phyloP scores from a whole-genome alignment of 306 rosid genomes.

The Cucumis cinereus region DNA sequence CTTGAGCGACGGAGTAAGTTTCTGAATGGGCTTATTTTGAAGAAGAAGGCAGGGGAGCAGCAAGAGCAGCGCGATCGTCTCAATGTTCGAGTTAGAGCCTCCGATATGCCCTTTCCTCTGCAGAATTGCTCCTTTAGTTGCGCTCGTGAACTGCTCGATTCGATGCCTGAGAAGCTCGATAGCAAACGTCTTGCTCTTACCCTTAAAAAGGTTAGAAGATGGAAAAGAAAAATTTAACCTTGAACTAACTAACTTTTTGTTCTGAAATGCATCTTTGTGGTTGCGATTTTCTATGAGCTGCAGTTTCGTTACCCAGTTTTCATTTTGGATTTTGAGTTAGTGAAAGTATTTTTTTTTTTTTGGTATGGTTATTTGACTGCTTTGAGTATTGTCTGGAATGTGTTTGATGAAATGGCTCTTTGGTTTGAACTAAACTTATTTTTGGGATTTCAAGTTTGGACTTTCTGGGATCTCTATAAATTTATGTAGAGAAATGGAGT shows the following conservation, averaged over 20 bases:
- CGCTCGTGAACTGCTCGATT: slow-evolving; percentile 57
- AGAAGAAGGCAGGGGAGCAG: slow-evolving; percentile 67
- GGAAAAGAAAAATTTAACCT: neutral
- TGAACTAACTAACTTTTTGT: neutral
- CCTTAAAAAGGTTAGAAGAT: slow-evolving; percentile 61
- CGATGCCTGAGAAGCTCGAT: slow-evolving; percentile 78
- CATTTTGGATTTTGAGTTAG: neutral
- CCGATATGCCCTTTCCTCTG: slow-evolving; percentile 61
- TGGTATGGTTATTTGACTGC: neutral
- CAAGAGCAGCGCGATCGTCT: slow-evolving; percentile 40
- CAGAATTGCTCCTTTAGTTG: slow-evolving; percentile 69
- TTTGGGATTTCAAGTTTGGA: no score
- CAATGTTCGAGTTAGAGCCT: slow-evolving; percentile 52
- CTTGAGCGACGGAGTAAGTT: slow-evolving; percentile 83
- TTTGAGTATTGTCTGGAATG: neutral
- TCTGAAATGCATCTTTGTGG: neutral
- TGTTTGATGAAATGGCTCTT: neutral
- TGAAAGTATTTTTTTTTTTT: neutral
- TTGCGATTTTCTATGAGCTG: neutral
- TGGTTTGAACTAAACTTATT: neutral
- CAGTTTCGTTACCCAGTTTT: neutral
- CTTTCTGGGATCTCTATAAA: neutral
- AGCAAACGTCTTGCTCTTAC: slow-evolving; percentile 69
- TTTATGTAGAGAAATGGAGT: no score
- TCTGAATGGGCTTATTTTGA: slow-evolving; percentile 55